A percentile compares a stretch with the other conserved stretches of the same genome.
These are phyloP conservation scores for Delonix regia DNA, from an alignment of 306 rosid genomes.

Conservation along the genomic window DNA sequence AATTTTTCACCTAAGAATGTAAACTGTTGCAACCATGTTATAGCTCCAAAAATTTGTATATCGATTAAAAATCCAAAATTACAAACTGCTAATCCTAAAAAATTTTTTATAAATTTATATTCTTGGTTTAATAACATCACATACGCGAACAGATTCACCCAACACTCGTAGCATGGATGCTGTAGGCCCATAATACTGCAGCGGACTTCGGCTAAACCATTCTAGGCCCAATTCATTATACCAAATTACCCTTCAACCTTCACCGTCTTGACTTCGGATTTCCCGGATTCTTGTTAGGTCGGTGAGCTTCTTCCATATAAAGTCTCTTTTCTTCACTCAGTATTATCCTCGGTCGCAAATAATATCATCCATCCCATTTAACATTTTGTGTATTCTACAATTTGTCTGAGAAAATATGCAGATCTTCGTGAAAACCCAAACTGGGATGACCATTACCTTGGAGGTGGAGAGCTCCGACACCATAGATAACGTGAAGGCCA, in stretches of 20 bases:
- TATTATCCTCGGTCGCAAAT: neutral
- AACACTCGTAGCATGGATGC: too few relatives aligned
- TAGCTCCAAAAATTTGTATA: too few relatives aligned
- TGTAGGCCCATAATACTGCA: neutral
- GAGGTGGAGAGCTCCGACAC: slow-evolving; percentile 25
- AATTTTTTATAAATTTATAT: too few relatives aligned
- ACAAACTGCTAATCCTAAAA: too few relatives aligned
- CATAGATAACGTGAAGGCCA: neutral
- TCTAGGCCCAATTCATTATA: neutral
- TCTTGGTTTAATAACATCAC: too few relatives aligned
- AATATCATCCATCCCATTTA: neutral
- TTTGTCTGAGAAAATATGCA: neutral
- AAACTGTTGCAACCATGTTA: too few relatives aligned
- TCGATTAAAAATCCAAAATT: too few relatives aligned
- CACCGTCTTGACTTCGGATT: neutral
- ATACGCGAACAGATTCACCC: too few relatives aligned
- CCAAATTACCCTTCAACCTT: neutral
- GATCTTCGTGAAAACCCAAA: slow-evolving; percentile 22
- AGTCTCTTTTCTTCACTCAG: neutral
- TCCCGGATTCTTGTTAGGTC: neutral
- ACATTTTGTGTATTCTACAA: neutral
- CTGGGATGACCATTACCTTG: slow-evolving; percentile 8
- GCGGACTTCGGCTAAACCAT: neutral
- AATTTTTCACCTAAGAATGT: too few relatives aligned
- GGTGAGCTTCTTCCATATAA: neutral